These are phyloP conservation scores for Anastatica hierochuntica DNA, from an alignment of 345 rosid species.

Conservation along the genomic window DNA sequence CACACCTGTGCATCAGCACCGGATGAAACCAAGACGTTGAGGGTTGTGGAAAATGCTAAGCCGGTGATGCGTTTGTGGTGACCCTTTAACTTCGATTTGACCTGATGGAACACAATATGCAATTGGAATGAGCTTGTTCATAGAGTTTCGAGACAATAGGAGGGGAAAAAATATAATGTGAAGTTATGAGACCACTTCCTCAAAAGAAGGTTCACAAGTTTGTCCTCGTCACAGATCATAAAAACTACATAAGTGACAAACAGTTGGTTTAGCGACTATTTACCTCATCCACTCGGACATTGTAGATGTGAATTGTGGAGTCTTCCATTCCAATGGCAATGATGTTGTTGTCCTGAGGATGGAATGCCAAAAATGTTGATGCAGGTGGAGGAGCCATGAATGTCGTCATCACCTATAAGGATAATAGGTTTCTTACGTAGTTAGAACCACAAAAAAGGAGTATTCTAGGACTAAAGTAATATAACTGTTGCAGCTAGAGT, in stretches of 20 bases:
- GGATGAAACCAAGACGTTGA: slow-evolving; percentile 73
- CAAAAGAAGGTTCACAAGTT: too few relatives aligned
- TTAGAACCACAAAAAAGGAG: neutral
- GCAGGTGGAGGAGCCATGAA: slow-evolving; percentile 83
- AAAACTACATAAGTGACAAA: neutral
- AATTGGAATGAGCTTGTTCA: slow-evolving; percentile 2
- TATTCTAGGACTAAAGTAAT: neutral
- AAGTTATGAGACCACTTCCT: too few relatives aligned
- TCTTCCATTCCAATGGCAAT: slow-evolving; percentile 92
- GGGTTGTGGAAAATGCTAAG: slow-evolving; percentile 68
- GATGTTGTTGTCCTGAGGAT: slow-evolving; percentile 79
- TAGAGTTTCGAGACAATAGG: neutral
- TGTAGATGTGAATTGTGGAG: slow-evolving; percentile 71
- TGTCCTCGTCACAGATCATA: neutral
- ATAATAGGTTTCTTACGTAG: neutral
- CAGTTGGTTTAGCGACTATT: neutral
- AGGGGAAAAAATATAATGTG: too few relatives aligned
- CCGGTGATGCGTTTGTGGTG: slow-evolving; percentile 83
- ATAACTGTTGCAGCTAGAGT: neutral
- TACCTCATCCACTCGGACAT: slow-evolving; percentile 82
- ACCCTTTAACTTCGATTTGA: slow-evolving; percentile 75
- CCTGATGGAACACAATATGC: slow-evolving; percentile 32
- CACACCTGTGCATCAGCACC: slow-evolving; percentile 83
- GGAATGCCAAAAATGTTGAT: slow-evolving; percentile 79
- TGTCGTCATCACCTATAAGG: slow-evolving; percentile 72